phyloP scores from a whole-genome alignment of 495 filamentous ascomycete genomes.

The Podospora australis region DNA sequence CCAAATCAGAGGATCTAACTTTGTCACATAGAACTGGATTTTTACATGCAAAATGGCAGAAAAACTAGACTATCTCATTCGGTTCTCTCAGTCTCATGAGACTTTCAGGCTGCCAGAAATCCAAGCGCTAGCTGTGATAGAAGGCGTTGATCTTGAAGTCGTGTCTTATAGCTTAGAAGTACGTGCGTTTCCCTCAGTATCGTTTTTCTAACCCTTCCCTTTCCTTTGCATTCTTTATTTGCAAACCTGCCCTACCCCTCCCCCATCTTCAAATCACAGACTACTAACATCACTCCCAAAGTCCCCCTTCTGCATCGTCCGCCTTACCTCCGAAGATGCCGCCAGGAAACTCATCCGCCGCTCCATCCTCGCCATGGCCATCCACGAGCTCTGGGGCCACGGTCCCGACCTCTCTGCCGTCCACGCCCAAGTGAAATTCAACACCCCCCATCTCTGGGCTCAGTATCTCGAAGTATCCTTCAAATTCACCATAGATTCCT shows the following conservation, averaged over 20 bases:
- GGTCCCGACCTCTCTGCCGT: slow-evolving; percentile 61
- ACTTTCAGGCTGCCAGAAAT: slow-evolving; percentile 83
- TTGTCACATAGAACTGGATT: background rate
- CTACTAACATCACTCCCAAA: slow-evolving; percentile 26
- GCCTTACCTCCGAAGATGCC: slow-evolving; percentile 55
- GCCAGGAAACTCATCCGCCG: slow-evolving; percentile 63
- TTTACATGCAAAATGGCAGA: background rate
- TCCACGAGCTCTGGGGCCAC: slow-evolving; percentile 84
- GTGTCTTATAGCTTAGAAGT: slow-evolving; percentile 67
- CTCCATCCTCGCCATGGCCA: slow-evolving; percentile 69
- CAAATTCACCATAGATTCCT: slow-evolving; percentile 75
- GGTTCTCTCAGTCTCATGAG: slow-evolving; percentile 86
- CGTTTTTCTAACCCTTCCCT: slow-evolving; percentile 4
- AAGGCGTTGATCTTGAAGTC: slow-evolving; percentile 62
- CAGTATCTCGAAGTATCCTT: slow-evolving; percentile 59
- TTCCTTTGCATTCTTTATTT: too few species aligned
- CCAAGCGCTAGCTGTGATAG: slow-evolving; percentile 68
- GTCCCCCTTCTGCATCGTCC: slow-evolving; percentile 84
- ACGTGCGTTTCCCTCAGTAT: slow-evolving; percentile 19
- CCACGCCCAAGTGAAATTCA: slow-evolving; percentile 54
- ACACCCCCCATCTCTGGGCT: slow-evolving; percentile 58
- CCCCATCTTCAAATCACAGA: slow-evolving; percentile 2
- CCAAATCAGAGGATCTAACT: too few species aligned
- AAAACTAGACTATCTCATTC: slow-evolving; percentile 72
- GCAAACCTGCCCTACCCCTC: too few species aligned